Base-by-base conservation (phyloP, 352 stramenopile genomes). In the Phytophthora parvispora region DNA sequence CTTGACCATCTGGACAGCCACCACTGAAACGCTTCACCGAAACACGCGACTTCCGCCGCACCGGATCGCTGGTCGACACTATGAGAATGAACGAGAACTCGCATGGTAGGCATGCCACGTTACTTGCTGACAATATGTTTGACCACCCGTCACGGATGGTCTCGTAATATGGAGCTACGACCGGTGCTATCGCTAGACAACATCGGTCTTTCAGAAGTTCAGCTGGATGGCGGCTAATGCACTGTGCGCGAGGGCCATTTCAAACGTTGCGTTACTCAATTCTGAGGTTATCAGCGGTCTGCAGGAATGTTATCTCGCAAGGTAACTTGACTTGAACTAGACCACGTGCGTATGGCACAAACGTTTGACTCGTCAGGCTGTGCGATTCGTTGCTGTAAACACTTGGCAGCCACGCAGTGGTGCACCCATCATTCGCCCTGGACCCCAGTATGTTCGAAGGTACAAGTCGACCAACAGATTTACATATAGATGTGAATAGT, bases 291-390 rank as follows among this genome's bases (percentile, higher is more conserved):
- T 45, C 38, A 45, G 5, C 16, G 36, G 20, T 43, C 36, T 22
- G 16, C 13, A 10, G 36, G 12, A 12, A 43, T 4, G 10, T 22
- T 49, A 24, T 9, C 18, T 49, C 42, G 12, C 20, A 38, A 28
- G 50, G n/a, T n/a, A n/a, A 24, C 29, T 56, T 29, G 49, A 56
- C 49, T 56, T 56, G 49, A 56, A 28, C 49, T 57, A 56, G 27
- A 53, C 18, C 5, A 38, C 47, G 47, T 20, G 49, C 28, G 12
- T 3, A 42, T 8, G 7, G 28, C n/a, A 57, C 49, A 42, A 45
- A 20, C 38, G 38, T 22, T 22, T 22, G 16, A 45, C 16, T 45
- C 38, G 38, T 22, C 38, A 15, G 16, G n/a, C n/a, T n/a, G n/a
- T n/a, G n/a, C n/a, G n/a, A n/a, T n/a, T n/a, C 15, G 16, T 45